These are phyloP conservation scores for Pistacia vera DNA, from an alignment of 345 rosid genomes.

Conservation along the genomic window DNA sequence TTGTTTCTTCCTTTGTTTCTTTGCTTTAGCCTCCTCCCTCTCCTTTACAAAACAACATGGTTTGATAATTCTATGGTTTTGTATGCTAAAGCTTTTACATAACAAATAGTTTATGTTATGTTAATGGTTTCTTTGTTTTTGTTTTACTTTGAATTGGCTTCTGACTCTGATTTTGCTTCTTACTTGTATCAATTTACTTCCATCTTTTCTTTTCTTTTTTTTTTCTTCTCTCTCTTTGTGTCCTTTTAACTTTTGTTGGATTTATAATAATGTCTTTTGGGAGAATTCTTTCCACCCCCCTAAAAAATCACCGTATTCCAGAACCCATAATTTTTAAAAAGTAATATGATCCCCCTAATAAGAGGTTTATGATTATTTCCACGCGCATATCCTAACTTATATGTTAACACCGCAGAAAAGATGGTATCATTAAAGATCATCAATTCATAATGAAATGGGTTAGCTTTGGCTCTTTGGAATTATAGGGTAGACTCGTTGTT, in stretches of 20 bases:
- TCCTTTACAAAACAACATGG: conserved; percentile 27
- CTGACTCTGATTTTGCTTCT: conserved; percentile 3
- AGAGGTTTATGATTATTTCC: too few relatives aligned
- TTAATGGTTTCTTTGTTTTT: neutral
- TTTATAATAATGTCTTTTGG: conserved; percentile 24
- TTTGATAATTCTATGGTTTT: neutral
- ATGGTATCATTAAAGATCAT: too few relatives aligned
- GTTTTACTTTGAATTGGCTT: conserved; percentile 27
- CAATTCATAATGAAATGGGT: too few relatives aligned
- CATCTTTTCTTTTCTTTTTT: too few relatives aligned
- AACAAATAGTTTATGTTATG: conserved; percentile 8
- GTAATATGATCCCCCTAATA: too few relatives aligned
- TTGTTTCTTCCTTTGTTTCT: neutral
- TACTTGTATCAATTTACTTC: conserved; percentile 23
- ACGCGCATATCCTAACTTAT: too few relatives aligned
- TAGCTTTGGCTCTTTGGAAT: too few relatives aligned
- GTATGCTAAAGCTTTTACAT: conserved; percentile 3
- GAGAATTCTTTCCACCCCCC: neutral
- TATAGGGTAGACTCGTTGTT: too few relatives aligned
- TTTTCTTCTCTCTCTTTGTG: conserved; percentile 10
- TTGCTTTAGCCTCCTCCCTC: conserved; percentile 29
- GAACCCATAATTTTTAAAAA: too few relatives aligned
- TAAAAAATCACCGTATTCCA: too few relatives aligned
- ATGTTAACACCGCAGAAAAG: too few relatives aligned
- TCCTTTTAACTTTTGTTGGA: conserved; percentile 31